Evolutionary conservation across 2,329 filamentous ascomycete genomes (phyloP), one percentile per base, ranked within the genome.

Genomic region (Mariannaea elegans): DNA sequence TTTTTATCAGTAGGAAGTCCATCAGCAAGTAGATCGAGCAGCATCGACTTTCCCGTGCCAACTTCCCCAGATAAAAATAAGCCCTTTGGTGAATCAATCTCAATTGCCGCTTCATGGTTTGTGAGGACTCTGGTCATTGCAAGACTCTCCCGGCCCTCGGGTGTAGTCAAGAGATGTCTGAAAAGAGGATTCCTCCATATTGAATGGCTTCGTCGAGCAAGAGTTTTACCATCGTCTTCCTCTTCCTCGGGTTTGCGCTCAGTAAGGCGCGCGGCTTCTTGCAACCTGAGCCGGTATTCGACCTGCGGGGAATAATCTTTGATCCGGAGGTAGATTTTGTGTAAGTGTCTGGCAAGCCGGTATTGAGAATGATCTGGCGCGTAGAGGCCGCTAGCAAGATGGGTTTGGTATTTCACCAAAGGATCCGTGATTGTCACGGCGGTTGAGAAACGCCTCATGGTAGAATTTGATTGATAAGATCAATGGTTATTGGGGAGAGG

Each of bases 31-130:
- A 95, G 78, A 69, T 94, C 91, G 13, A 94, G 82, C n/a, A 95
- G 83, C 90, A 95, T 93, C 5, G 87, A 91, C 73, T 95, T 95
- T 13, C 92, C 91, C 0, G 90, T 93, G 10, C 92, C 92, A 2
- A 95, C 92, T 71, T 93, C 91, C 7, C 92, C 91, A 23, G 92
- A 92, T 0, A 95, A 81, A 71, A 94, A 88, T 14, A 95, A 77
- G 0, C 92, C 92, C 65, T 83, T 86, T 0, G 92, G 92, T 0
- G 90, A 92, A 67, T 91, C 82, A 46, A 94, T 83, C 44, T 87
- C 80, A 62, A 93, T 82, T 10, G 91, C 91, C 18, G 86, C 85
- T 72, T 94, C 87, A 71, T 93, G 85, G 65, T 83, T 87, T 0
- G 87, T 90, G 13, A 94, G 77, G n/a, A 89, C 84, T 48, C 85